Percentiles rank a stretch among this genome's conserved stretches.
These are phyloP conservation scores for Boletus rubroflammeus DNA, from an alignment of 768 basidiomycete species.

Conservation along the genomic window DNA sequence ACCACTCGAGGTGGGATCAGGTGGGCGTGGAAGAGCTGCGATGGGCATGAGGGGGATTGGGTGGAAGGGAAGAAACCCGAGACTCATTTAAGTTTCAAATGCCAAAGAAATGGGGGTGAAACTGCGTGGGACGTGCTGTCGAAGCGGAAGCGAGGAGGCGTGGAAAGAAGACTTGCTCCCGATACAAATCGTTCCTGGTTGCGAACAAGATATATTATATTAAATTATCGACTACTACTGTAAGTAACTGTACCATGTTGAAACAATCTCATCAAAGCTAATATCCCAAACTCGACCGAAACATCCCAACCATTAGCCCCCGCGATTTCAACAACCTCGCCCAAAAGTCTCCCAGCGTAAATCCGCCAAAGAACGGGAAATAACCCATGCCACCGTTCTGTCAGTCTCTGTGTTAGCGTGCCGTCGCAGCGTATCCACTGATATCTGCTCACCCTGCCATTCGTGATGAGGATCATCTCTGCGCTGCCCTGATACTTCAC, in stretches of 20 bases:
- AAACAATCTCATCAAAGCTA: slow-evolving; percentile 17
- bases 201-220: not conserved
- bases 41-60: slow-evolving; percentile 25
- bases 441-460: slow-evolving; percentile 45
- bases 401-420: slow-evolving; percentile 1
- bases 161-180: slow-evolving; percentile 8
- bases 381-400: slow-evolving; percentile 42
- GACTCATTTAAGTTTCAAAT: slow-evolving; percentile 1
- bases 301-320: slow-evolving; percentile 25
- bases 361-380: slow-evolving; percentile 41
- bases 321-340: slow-evolving; percentile 40
- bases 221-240: not conserved
- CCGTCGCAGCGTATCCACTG: not conserved
- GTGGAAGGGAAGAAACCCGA: slow-evolving; percentile 9
- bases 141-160: slow-evolving; percentile 1
- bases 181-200: slow-evolving; percentile 4
- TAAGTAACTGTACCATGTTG: too few relatives aligned
- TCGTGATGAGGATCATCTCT: slow-evolving; percentile 53
- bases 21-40: slow-evolving; percentile 14
- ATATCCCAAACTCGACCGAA: slow-evolving; percentile 30
- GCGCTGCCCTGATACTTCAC: slow-evolving; percentile 46
- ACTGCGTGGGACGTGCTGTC: slow-evolving; percentile 5
- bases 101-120: not conserved
- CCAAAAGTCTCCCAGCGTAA: slow-evolving; percentile 44
- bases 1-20: slow-evolving; percentile 22